A percentile compares a stretch with the other conserved stretches of the same genome.
Evolutionary conservation across 2,329 filamentous ascomycete species (phyloP).

Genomic region (Lachnellula hyalina): DNA sequence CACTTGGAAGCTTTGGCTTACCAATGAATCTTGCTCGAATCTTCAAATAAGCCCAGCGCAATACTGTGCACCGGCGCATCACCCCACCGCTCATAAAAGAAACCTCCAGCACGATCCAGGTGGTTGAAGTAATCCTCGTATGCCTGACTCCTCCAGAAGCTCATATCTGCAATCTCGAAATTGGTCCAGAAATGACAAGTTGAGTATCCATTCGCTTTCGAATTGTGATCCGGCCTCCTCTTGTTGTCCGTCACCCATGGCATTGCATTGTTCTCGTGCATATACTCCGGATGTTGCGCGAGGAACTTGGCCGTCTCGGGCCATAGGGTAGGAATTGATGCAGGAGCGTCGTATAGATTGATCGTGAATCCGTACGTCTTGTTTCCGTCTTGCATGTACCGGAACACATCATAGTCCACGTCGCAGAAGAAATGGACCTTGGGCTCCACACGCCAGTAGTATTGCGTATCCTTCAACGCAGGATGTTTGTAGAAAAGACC

Average conservation of each 20-base stretch:
- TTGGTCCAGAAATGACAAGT: conserved; percentile 99
- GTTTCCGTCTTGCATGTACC: conserved; percentile 96
- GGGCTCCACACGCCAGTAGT: conserved; percentile 98
- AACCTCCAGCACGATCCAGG: conserved; percentile 86
- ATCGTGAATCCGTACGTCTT: conserved; percentile 99
- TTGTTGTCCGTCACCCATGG: conserved; percentile 78
- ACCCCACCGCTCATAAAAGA: conserved; percentile 98
- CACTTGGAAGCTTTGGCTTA: conserved; percentile 39
- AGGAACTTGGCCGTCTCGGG: conserved; percentile 93
- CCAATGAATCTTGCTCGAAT: conserved; percentile 89
- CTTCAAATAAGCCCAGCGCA: conserved; percentile 85
- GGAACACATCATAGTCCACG: conserved; percentile 96
- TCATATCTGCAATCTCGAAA: conserved; percentile 92
- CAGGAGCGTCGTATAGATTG: conserved; percentile 87
- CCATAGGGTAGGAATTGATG: conserved; percentile 84
- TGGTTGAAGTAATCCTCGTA: conserved; percentile 98
- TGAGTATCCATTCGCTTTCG: conserved; percentile 83
- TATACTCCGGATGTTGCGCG: conserved; percentile 72
- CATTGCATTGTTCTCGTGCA: conserved; percentile 80
- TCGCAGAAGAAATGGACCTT: conserved; percentile 99
- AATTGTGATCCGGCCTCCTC: conserved; percentile 72
- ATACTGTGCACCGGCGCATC: conserved; percentile 97
- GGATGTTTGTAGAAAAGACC: conserved; percentile 97
- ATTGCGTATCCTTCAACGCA: conserved; percentile 73
- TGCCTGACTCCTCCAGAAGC: conserved; percentile 82